Percentiles rank a stretch among this genome's conserved stretches.
phyloP scores from a whole-genome alignment of 2,329 filamentous ascomycete species.

The Pseudopyrenochaeta lycopersici region DNA sequence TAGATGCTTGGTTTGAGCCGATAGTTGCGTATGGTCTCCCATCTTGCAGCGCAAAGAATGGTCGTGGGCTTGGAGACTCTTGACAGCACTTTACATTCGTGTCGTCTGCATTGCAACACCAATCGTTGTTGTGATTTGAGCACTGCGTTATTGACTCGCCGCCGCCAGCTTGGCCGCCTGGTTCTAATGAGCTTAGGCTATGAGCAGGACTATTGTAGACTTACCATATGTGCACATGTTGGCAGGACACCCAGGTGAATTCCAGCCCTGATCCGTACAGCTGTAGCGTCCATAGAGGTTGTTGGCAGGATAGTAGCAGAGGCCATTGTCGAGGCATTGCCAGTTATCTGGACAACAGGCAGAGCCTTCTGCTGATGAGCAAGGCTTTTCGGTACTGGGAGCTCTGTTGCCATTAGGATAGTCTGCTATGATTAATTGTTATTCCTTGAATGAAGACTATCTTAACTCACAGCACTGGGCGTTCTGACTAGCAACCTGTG shows the following conservation, averaged over 20 bases:
- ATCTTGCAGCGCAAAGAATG: conserved; percentile 43
- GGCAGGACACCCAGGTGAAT: conserved; percentile 40
- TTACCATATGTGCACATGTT: conserved; percentile 48
- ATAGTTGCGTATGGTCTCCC: conserved; percentile 45
- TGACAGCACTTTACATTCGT: conserved; percentile 42
- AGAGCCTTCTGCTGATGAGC: conserved; percentile 42
- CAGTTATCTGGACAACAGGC: conserved; percentile 49
- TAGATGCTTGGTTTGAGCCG: conserved; percentile 31
- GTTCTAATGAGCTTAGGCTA: conserved; percentile 3
- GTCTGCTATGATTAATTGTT: conserved; percentile 32
- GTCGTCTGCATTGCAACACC: conserved; percentile 47
- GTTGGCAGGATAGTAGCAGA: conserved; percentile 40
- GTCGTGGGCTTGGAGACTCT: conserved; percentile 38
- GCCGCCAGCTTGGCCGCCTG: conserved; percentile 34
- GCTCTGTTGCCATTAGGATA: conserved; percentile 44
- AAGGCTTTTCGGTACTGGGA: conserved; percentile 41
- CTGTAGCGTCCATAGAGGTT: conserved; percentile 44
- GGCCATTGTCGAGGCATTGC: conserved; percentile 49
- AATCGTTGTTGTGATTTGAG: conserved; percentile 41
- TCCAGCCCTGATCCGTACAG: conserved; percentile 48
- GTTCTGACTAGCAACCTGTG: conserved; percentile 20
- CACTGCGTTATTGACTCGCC: conserved; percentile 46
- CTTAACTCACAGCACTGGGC: conserved; percentile 42
- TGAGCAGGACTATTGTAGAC: too few species aligned
- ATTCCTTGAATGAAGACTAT: background rate